Evolutionary conservation across 202 grass and related monocot genomes (phyloP), one percentile per base, ranked within the genome.

Genomic region (Digitaria exilis): DNA sequence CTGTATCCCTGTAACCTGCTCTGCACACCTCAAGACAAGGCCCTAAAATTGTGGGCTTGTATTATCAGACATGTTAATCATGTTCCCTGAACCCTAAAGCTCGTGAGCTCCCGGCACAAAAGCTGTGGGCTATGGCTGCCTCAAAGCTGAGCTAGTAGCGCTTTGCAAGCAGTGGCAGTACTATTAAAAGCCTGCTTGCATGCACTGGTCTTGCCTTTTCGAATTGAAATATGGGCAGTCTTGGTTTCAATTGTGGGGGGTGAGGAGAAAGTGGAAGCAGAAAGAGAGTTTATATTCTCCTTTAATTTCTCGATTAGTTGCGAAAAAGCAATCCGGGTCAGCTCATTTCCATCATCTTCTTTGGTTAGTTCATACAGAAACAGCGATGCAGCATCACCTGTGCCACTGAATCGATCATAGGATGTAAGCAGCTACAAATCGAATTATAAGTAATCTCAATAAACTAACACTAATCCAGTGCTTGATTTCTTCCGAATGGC

Each of bases 21-120:
- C 25, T 18, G 73, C 57, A 29, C 31, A 29, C 60, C 88, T 75
- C 80, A 75, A 74, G 84, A 90, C 88, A 86, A 69, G 88, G 88
- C 32, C 88, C 88, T 44, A 34, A 29, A 52, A 86, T 79, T 39
- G 26, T 87, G 84, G 84, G 25, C 50, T 21, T 45, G 35, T n/a
- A 81, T 79, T n/a, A 15, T 59, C 16, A 61, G 71, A 58, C 73
- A 66, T 21, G 14, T 30, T 51, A 19, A 68, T 32, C 35, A 52
- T 51, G 6, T 24, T 10, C 1, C 44, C 4, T 21, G 32, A 42
- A 8, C 28, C 34, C 37, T 71, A 77, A 89, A 85, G 83, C 43
- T 80, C 24, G 54, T 25, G 24, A 81, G 64, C 44, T 76, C 32
- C 77, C 41, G 21, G 67, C 73, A 68, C 15, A 65, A 83, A 79